A percentile compares a stretch with the other conserved stretches of the same genome.
phyloP scores from a whole-genome alignment of 495 filamentous ascomycete species.

The Penicillium angulare region DNA sequence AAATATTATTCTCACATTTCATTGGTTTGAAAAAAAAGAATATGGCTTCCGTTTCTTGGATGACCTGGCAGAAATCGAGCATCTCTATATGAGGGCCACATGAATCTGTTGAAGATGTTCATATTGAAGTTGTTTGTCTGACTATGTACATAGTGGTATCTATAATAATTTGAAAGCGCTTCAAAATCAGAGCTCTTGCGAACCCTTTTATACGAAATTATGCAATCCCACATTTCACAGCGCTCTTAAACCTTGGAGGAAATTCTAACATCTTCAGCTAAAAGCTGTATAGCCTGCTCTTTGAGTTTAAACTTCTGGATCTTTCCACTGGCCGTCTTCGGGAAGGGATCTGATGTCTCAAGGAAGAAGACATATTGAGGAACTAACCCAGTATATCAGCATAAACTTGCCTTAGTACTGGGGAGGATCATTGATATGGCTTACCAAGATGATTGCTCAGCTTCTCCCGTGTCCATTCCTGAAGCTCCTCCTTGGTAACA shows the following conservation, averaged over 20 bases:
- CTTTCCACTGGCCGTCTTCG: slow-evolving; percentile 95
- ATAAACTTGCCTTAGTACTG: neutral
- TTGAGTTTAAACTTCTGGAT: slow-evolving; percentile 92
- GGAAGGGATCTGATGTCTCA: slow-evolving; percentile 55
- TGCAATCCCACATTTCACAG: neutral
- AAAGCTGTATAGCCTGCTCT: slow-evolving; percentile 55
- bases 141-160: neutral
- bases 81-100: no score
- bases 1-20: no score
- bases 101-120: neutral
- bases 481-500: slow-evolving; percentile 49
- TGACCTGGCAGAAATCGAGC: no score
- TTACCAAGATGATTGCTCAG: slow-evolving; percentile 73
- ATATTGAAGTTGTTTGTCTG: neutral
- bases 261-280: slow-evolving; percentile 20
- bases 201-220: no score
- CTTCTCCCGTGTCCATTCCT: slow-evolving; percentile 67
- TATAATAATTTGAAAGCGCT: no score
- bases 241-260: neutral
- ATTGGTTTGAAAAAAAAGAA: no score
- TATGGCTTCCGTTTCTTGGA: no score
- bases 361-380: slow-evolving; percentile 91
- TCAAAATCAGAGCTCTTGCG: no score
- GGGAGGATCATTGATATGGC: slow-evolving; percentile 18
- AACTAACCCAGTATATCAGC: slow-evolving; percentile 37